Conservation (phyloP, 2,329 filamentous ascomycete species). For the Fusarium sacchari region DNA sequence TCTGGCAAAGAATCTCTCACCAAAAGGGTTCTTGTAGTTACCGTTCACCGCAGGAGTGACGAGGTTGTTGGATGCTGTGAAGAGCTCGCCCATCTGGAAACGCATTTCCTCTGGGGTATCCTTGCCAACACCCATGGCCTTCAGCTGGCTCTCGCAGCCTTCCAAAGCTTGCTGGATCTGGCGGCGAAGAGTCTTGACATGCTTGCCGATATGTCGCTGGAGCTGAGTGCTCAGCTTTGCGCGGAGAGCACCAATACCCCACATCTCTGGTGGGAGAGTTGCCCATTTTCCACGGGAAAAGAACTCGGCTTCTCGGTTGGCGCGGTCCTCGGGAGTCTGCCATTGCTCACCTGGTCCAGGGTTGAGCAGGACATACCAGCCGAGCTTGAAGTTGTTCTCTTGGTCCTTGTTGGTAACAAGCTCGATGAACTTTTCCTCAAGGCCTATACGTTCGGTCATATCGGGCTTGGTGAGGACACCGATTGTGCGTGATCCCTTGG, state of each 20-base stretch:
- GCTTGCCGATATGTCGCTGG: conserved; percentile 62
- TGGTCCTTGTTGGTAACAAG: conserved; percentile 61
- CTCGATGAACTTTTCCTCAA: conserved; percentile 65
- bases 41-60: conserved; percentile 64
- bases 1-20: conserved; percentile 61
- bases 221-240: conserved; percentile 61
- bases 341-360: conserved; percentile 59
- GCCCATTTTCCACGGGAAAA: conserved; percentile 61
- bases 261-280: conserved; percentile 58
- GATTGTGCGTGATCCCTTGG: conserved; percentile 59
- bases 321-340: conserved; percentile 55
- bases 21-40: conserved; percentile 65
- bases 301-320: conserved; percentile 58
- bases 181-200: conserved; percentile 60
- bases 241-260: conserved; percentile 57
- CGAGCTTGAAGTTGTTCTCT: conserved; percentile 61
- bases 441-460: conserved; percentile 62
- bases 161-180: conserved; percentile 63
- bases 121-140: conserved; percentile 60
- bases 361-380: conserved; percentile 63
- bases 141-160: conserved; percentile 60
- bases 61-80: conserved; percentile 63
- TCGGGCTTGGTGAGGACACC: conserved; percentile 65
- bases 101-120: conserved; percentile 65
- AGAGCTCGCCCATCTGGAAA: conserved; percentile 63